Conservation (phyloP, 306 rosid species). For the Sicyos baderoa region DNA sequence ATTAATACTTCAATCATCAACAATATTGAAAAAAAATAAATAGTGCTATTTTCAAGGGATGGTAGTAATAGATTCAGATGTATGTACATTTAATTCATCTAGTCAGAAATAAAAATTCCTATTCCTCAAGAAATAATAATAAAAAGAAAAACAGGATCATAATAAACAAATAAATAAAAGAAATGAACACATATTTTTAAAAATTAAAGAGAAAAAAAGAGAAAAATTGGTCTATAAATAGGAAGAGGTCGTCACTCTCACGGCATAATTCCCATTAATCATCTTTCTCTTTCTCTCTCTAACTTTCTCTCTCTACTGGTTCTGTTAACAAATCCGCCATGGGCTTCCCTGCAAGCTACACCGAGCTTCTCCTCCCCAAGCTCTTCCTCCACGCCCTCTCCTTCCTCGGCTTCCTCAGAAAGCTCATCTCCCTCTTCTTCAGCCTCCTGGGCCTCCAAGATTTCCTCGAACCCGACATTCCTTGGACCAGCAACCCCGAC, state of each 20-base stretch:
- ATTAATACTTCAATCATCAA: too few species aligned
- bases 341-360: conserved; percentile 74
- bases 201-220: not conserved
- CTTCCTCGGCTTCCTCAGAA: conserved; percentile 45
- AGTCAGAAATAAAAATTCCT: too few species aligned
- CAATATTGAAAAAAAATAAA: too few species aligned
- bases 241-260: conserved; percentile 5
- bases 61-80: too few species aligned
- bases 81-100: too few species aligned
- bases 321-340: conserved; percentile 13
- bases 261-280: conserved; percentile 14
- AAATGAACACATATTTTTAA: too few species aligned
- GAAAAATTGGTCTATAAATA: conserved; percentile 9
- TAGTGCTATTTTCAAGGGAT: too few species aligned
- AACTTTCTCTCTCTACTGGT: not conserved
- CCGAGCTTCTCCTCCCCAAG: conserved; percentile 57
- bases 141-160: too few species aligned
- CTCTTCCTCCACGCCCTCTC: conserved; percentile 46
- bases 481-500: conserved; percentile 21
- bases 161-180: not conserved
- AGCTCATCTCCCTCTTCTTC: conserved; percentile 34
- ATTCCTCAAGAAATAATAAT: too few species aligned
- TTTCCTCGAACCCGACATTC: conserved; percentile 55
- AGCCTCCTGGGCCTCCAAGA: conserved; percentile 44
- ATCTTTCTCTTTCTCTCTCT: not conserved